Evolutionary conservation across 495 filamentous ascomycete species (phyloP).

Genomic region (Aspergillus ellipticus): DNA sequence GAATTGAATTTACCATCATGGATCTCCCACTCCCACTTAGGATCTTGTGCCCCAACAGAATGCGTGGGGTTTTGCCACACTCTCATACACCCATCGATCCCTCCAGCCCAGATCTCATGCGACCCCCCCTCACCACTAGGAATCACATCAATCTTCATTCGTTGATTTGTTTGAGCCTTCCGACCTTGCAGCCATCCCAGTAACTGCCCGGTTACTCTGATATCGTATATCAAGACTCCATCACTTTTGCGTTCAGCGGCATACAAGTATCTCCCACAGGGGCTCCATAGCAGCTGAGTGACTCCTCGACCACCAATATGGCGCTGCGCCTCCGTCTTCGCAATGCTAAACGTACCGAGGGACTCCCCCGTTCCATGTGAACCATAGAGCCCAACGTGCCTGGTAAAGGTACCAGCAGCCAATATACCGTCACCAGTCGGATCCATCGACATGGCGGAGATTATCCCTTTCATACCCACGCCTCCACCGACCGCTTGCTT

Average conservation of each 20-base stretch:
- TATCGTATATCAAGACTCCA: constrained; percentile 76
- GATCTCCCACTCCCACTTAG: constrained; percentile 55
- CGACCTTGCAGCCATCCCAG: constrained; percentile 71
- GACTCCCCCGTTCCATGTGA: constrained; percentile 59
- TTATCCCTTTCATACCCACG: constrained; percentile 78
- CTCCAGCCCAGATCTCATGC: constrained; percentile 81
- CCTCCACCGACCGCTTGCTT: constrained; percentile 66
- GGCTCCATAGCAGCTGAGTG: constrained; percentile 73
- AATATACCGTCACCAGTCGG: constrained; percentile 53
- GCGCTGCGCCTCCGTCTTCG: constrained; percentile 34
- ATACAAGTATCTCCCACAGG: constrained; percentile 82
- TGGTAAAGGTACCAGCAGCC: constrained; percentile 78
- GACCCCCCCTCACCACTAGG: constrained; percentile 42
- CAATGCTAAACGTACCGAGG: constrained; percentile 61
- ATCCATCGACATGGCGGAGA: constrained; percentile 61
- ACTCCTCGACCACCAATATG: constrained; percentile 64
- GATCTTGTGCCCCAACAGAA: constrained; percentile 49
- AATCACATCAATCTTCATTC: constrained; percentile 68
- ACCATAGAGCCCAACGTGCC: constrained; percentile 75
- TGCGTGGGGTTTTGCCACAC: constrained; percentile 66
- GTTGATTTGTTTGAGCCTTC: constrained; percentile 69
- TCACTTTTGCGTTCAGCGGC: constrained; percentile 79
- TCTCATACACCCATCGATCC: constrained; percentile 70
- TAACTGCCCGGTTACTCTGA: constrained; percentile 65
- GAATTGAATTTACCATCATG: constrained; percentile 44